Percentiles rank a stretch among this genome's conserved stretches.
phyloP scores from a whole-genome alignment of 2,329 filamentous ascomycete genomes.

The Colletotrichum cordylinicola region DNA sequence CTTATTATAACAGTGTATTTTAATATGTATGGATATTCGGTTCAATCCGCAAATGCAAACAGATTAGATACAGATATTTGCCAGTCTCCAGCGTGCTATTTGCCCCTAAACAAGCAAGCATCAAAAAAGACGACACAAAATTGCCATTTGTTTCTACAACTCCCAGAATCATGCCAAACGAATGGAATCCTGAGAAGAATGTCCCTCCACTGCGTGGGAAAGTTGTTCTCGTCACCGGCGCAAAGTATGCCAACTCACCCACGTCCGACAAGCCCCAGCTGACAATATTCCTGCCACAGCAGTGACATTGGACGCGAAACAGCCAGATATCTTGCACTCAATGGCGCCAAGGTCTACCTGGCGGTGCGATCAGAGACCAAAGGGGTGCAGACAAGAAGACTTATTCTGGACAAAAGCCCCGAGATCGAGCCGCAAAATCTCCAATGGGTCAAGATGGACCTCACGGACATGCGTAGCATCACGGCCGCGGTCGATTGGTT shows the following conservation, averaged over 20 bases:
- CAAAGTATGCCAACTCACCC: conserved; percentile 23
- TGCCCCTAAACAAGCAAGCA: accelerated
- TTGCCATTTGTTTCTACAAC: accelerated
- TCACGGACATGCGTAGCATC: conserved; percentile 24
- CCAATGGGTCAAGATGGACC: conserved; percentile 28
- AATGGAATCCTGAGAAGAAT: background rate
- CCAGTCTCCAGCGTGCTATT: background rate
- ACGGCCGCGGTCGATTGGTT: conserved; percentile 18
- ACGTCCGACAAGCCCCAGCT: background rate
- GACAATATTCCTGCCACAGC: background rate
- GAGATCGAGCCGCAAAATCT: conserved; percentile 10
- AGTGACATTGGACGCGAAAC: conserved; percentile 28
- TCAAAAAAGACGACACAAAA: accelerated
- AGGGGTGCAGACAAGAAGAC: conserved; percentile 3
- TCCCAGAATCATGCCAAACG: background rate
- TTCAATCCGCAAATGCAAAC: no score
- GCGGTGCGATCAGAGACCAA: conserved; percentile 26
- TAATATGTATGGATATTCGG: background rate
- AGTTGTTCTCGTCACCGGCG: conserved; percentile 29
- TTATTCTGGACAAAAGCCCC: background rate
- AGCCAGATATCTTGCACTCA: conserved; percentile 26
- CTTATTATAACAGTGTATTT: background rate
- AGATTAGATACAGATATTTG: background rate
- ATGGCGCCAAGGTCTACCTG: conserved; percentile 30
- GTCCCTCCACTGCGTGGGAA: conserved; percentile 26